Evolutionary conservation across 163 green algal genomes (phyloP).

Genomic region (Prototheca wickerhamii): DNA sequence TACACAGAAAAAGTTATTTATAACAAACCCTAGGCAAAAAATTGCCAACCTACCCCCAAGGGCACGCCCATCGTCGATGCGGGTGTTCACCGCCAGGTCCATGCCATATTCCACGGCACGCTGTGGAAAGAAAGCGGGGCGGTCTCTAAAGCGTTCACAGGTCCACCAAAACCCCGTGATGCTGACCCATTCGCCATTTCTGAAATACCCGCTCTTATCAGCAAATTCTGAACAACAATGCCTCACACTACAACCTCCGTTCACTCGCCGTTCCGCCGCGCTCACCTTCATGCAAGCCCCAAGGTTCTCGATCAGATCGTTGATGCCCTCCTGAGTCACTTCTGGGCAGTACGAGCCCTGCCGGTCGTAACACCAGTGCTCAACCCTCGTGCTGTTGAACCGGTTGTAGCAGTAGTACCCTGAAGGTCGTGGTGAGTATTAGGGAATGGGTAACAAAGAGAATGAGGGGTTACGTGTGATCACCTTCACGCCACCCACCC

Average conservation of each 20-base stretch:
- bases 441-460: neutral
- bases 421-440: neutral
- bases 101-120: constrained; percentile 2
- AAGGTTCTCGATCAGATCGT: constrained; percentile 1
- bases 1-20: too few relatives aligned
- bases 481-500: neutral
- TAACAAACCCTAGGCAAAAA: too few relatives aligned
- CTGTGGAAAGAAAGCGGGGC: too few relatives aligned
- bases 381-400: constrained; percentile 6
- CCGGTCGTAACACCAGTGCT: constrained; percentile 12
- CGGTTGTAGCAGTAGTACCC: constrained; percentile 12
- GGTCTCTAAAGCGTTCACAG: too few relatives aligned
- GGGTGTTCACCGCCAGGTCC: constrained; percentile 5
- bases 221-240: neutral
- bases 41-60: constrained; percentile 1
- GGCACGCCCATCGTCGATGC: constrained; percentile 5
- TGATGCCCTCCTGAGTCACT: neutral
- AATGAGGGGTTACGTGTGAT: too few relatives aligned
- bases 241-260: too few relatives aligned
- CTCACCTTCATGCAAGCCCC: constrained; percentile 3
- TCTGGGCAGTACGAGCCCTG: neutral
- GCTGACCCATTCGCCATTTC: too few relatives aligned
- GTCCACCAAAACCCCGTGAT: too few relatives aligned
- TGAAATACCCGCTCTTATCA: too few relatives aligned
- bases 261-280: neutral